Base-by-base conservation (phyloP, 345 rosid genomes). In the Cardamine occulta region DNA sequence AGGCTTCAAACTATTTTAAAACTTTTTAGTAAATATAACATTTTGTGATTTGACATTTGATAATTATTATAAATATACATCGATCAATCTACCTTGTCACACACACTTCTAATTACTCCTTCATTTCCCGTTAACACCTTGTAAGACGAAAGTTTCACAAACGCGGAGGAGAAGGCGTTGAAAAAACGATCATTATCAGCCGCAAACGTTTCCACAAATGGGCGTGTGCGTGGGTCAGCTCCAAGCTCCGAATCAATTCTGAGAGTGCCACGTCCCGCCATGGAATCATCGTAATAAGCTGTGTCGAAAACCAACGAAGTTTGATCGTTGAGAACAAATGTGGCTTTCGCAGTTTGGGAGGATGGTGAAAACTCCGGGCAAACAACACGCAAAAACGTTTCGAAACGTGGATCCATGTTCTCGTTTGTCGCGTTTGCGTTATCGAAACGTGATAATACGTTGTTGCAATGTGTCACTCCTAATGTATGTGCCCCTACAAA, bases 401-500 rank as follows among this genome's bases (percentile, higher is more conserved):
- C 60, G 61, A 84, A 84, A 54, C 21, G 47, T 23, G 87, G 83
- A 35, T 81, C 82, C 81, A 81, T 79, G 73, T 40, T 74, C 7
- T 65, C 65, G 12, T 5, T 55, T 18, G 69, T 56, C 21, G 48
- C 72, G 66, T 48, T 76, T 40, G 45, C 71, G 70, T 52, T 40
- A 11, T 45, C 58, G 6, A 66, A 73, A 56, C 83, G 85, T 15
- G 66, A 45, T 62, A 73, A 11, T 19, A 81, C 74, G 66, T 71
- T 84, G 32, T 79, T 79, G 37, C 87, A 81, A 3, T 81, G 87
- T 28, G 87, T 77, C 5, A 84, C 79, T 18, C 87, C 87, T 21
- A 81, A 52, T 8, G 85, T 57, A 51, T 84, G 87, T 18, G 87
- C 75, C 58, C 85, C 86, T 81, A 37, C 32, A 54, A 31, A 61